Evolutionary conservation across 2,329 filamentous ascomycete genomes (phyloP).

Genomic region (Penicillium sp.): DNA sequence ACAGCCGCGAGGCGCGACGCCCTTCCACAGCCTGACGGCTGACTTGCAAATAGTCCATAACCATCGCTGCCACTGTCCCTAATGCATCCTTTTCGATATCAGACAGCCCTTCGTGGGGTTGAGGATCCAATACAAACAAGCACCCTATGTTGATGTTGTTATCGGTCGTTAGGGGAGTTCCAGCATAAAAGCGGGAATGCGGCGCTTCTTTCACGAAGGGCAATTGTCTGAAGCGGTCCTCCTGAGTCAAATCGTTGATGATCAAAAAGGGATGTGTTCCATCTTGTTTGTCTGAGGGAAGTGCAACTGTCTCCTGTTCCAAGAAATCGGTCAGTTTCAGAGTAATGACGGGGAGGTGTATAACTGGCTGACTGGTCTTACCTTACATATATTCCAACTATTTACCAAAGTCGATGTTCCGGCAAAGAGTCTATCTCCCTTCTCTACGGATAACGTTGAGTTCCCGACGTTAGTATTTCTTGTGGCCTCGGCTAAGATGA

Average conservation of each 20-base stretch:
- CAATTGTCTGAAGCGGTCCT: slow-evolving; percentile 36
- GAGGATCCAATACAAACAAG: slow-evolving; percentile 12
- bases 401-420: not conserved
- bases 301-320: not conserved
- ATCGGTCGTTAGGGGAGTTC: slow-evolving; percentile 57
- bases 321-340: not conserved
- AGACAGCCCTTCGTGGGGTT: not conserved
- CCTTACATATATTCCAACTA: slow-evolving; percentile 14
- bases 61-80: slow-evolving; percentile 7
- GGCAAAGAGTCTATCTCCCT: not conserved
- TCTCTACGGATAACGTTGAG: not conserved
- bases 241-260: slow-evolving; percentile 34
- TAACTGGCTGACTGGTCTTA: not conserved
- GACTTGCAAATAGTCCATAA: slow-evolving; percentile 15
- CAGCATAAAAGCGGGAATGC: slow-evolving; percentile 53
- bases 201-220: slow-evolving; percentile 32
- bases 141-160: slow-evolving; percentile 44
- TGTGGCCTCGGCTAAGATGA: slow-evolving; percentile 17
- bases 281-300: not conserved
- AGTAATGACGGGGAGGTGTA: not conserved
- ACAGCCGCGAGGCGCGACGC: slow-evolving; percentile 7
- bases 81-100: slow-evolving; percentile 9
- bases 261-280: slow-evolving; percentile 15
- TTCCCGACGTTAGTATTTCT: not conserved
- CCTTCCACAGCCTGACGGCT: slow-evolving; percentile 12